These are phyloP conservation scores for Huiozyma naganishii DNA, from an alignment of 805 yeast genomes.

Conservation along the genomic window DNA sequence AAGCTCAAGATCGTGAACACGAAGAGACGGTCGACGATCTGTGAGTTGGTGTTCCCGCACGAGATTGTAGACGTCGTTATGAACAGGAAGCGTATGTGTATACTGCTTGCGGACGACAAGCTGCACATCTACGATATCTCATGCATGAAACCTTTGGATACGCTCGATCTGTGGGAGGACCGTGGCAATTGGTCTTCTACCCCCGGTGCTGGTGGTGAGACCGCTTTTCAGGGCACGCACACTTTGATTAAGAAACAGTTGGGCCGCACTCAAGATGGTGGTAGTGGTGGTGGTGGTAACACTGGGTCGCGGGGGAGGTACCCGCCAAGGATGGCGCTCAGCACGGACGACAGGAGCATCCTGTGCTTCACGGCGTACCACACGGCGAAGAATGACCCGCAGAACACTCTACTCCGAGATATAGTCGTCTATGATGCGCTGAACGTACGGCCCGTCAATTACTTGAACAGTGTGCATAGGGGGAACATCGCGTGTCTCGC, in stretches of 20 bases:
- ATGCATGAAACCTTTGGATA: slow-evolving; percentile 72
- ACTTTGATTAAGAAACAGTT: background rate
- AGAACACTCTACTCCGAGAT: slow-evolving; percentile 27
- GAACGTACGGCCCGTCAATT: slow-evolving; percentile 60
- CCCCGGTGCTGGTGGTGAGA: slow-evolving; percentile 17
- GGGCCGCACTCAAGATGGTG: background rate
- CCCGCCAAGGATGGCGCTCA: slow-evolving; percentile 18
- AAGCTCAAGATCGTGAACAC: slow-evolving; percentile 54
- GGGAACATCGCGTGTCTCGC: slow-evolving; percentile 27
- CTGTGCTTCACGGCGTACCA: slow-evolving; percentile 23
- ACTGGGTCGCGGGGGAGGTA: slow-evolving; percentile 5
- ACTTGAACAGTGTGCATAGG: slow-evolving; percentile 23
- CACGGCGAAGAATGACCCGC: slow-evolving; percentile 32
- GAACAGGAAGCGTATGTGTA: slow-evolving; percentile 73
- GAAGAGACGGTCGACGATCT: slow-evolving; percentile 58
- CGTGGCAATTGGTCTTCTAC: slow-evolving; percentile 11
- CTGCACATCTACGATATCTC: slow-evolving; percentile 82
- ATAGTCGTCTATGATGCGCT: slow-evolving; percentile 73
- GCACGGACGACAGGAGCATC: slow-evolving; percentile 25
- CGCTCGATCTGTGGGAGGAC: slow-evolving; percentile 37
- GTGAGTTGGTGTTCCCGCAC: slow-evolving; percentile 82
- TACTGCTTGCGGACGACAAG: slow-evolving; percentile 61
- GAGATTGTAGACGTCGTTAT: slow-evolving; percentile 60
- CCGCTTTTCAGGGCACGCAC: background rate
- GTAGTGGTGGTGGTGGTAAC: slow-evolving; percentile 2